These are phyloP conservation scores for Hawksworthiomyces lignivorus DNA, from an alignment of 2,329 filamentous ascomycete genomes.

Conservation along the genomic window DNA sequence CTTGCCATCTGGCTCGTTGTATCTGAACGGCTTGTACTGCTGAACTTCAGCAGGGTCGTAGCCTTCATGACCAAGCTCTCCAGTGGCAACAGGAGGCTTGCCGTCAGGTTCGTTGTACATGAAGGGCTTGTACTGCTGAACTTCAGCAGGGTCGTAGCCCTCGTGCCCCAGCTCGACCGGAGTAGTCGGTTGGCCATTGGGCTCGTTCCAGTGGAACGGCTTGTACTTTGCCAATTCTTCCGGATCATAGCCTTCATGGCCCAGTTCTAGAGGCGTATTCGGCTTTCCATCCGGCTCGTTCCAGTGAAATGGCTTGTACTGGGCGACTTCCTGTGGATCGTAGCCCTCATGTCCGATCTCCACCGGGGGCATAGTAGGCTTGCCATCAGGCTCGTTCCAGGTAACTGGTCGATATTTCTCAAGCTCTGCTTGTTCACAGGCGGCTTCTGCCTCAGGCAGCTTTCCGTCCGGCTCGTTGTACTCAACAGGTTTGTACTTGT, in stretches of 20 bases:
- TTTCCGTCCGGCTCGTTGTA: constrained; percentile 26
- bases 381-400: constrained; percentile 13
- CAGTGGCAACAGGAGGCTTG: constrained; percentile 3
- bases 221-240: constrained; percentile 17
- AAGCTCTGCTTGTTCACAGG: constrained; percentile 14
- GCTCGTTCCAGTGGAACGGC: constrained; percentile 28
- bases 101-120: constrained; percentile 15
- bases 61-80: constrained; percentile 19
- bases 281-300: constrained; percentile 19
- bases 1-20: constrained; percentile 26
- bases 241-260: constrained; percentile 10
- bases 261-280: background rate
- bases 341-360: constrained; percentile 15
- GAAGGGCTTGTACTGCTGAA: constrained; percentile 17
- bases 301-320: constrained; percentile 14
- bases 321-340: constrained; percentile 10
- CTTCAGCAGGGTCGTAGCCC: constrained; percentile 11
- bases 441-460: constrained; percentile 5
- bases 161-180: constrained; percentile 10
- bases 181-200: constrained; percentile 16
- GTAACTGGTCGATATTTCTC: constrained; percentile 16
- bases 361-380: constrained; percentile 16
- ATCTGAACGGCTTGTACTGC: constrained; percentile 26
- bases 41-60: constrained; percentile 15
- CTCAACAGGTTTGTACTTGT: constrained; percentile 26